A percentile compares a stretch with the other conserved stretches of the same genome.
Conservation (phyloP, 805 yeast genomes). For the Wickerhamomyces bisporus region DNA sequence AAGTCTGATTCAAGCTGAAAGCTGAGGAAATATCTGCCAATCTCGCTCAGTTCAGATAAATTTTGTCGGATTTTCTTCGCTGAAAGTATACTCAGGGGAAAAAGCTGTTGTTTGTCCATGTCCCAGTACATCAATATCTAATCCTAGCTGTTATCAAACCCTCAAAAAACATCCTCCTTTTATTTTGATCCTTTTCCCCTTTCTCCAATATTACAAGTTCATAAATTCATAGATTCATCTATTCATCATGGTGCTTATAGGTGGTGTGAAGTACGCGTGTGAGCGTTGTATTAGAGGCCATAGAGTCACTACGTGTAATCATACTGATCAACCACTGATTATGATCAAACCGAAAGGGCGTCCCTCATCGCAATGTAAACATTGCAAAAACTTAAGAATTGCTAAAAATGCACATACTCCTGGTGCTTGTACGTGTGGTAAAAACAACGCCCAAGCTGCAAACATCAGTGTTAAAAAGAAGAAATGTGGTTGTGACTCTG, state of each 20-base stretch:
- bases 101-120: too few relatives aligned
- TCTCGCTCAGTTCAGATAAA: too few relatives aligned
- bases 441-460: slow-evolving; percentile 29
- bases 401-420: slow-evolving; percentile 55
- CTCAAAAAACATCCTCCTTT: too few relatives aligned
- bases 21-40: too few relatives aligned
- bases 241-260: slow-evolving; percentile 70
- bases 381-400: slow-evolving; percentile 74
- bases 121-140: too few relatives aligned
- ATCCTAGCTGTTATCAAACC: too few relatives aligned
- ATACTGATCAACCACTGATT: slow-evolving; percentile 83
- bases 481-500: slow-evolving; percentile 24
- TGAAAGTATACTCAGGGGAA: too few relatives aligned
- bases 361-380: slow-evolving; percentile 87
- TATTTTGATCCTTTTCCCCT: too few relatives aligned
- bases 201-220: too few relatives aligned
- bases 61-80: too few relatives aligned
- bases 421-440: slow-evolving; percentile 65
- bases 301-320: slow-evolving; percentile 89
- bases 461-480: slow-evolving; percentile 15
- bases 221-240: too few relatives aligned
- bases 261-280: slow-evolving; percentile 94
- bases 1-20: too few relatives aligned
- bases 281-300: slow-evolving; percentile 96
- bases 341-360: slow-evolving; percentile 96